Percentiles rank a stretch among this genome's conserved stretches.
phyloP scores from a whole-genome alignment of 768 basidiomycete genomes.

The Lanmaoa rubissima region DNA sequence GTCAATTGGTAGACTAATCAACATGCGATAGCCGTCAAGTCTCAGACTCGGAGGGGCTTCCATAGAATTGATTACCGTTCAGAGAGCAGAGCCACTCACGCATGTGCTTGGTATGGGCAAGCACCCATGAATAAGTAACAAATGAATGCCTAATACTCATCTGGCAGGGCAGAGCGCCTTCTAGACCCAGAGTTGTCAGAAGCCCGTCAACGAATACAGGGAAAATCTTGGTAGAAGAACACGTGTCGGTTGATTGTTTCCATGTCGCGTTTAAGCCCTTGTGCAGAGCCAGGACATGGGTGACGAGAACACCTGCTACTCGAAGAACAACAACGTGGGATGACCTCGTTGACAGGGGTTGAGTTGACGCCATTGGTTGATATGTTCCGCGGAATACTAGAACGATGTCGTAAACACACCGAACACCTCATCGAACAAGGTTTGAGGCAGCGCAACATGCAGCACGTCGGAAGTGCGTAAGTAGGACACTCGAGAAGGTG shows the following conservation, averaged over 20 bases:
- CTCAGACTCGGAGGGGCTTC: conserved; percentile 4
- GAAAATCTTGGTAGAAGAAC: not conserved
- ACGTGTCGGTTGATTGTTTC: conserved; percentile 4
- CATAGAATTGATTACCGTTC: conserved; percentile 4
- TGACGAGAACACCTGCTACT: not conserved
- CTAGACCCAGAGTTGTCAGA: not conserved
- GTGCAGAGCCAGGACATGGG: not conserved
- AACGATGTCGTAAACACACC: not conserved
- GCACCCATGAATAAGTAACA: conserved; percentile 1
- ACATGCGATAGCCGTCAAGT: conserved; percentile 20
- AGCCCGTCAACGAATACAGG: conserved; percentile 2
- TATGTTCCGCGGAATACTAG: conserved; percentile 20
- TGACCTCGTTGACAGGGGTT: not conserved
- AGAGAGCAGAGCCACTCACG: conserved; percentile 7
- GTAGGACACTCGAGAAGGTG: conserved; percentile 8
- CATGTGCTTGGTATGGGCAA: not conserved
- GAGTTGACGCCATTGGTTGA: conserved; percentile 3
- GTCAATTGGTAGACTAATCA: conserved; percentile 7
- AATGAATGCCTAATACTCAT: conserved; percentile 3
- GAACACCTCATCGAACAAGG: conserved; percentile 9
- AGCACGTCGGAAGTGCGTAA: conserved; percentile 14
- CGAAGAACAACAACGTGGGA: conserved; percentile 5
- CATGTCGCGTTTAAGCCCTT: not conserved
- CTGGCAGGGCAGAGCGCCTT: conserved; percentile 1
- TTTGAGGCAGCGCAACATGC: conserved; percentile 11